Base-by-base conservation (phyloP, 2,329 filamentous ascomycete genomes). In the Aureobasidium namibiae region DNA sequence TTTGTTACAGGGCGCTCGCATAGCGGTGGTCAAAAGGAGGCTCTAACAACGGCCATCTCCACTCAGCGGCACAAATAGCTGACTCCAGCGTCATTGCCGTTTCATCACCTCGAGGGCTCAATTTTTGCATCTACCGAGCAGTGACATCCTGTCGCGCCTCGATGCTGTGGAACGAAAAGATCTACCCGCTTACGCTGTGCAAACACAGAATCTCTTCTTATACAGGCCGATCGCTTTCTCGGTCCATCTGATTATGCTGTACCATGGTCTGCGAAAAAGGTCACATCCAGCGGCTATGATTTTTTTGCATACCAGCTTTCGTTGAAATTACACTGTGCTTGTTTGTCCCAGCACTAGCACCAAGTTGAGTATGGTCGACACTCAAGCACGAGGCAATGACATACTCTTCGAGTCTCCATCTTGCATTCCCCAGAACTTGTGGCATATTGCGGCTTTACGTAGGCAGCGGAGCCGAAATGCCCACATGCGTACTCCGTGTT, bases 11-110 rank as follows among this genome's bases (percentile, higher is more conserved):
- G 31, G 38, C 42, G 13, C 14, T 48, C 21, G 41, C 33, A 39
- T 24, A 33, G 29, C 3, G n/a, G 24, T 26, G 16, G 4, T 29
- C 16, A 23, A 48, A n/a, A 57, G 54, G 54, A 57, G 54, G 41
- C 42, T 57, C 54, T 48, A 38, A 29, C 21, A 46, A 57, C 54
- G 54, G 42, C 33, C 42, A 48, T 46, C 42, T 48, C 54, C 54
- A 57, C 54, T 7, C 21, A 39, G 42, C 33, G 54, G 42, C 21
- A 21, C 33, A 29, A 48, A 31, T 33, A 57, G 41, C 41, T 57
- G 31, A 48, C 7, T 18, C 33, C 31, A 48, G 42, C 54, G 42
- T 57, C 54, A 57, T 57, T 41, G 33, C 54, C 42, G 54, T 57
- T 57, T 57, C 54, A 57, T 21, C 33, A 42, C 29, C 4, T 54